Conservation (phyloP, 768 basidiomycete species). For the Dioszegia hungarica region DNA sequence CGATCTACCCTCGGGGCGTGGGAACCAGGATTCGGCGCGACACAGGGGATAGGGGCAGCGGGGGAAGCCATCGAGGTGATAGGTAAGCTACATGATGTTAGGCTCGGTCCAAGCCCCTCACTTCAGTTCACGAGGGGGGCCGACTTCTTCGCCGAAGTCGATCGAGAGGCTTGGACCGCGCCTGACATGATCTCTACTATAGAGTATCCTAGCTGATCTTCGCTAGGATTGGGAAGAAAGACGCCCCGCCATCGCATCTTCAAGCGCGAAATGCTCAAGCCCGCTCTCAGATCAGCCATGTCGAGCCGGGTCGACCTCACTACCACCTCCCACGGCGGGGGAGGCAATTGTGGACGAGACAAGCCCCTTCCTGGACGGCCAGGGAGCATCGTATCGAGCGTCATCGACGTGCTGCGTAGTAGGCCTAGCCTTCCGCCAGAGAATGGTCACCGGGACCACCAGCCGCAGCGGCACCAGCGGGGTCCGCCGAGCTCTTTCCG, state of each 20-base stretch:
- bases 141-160: too few species aligned
- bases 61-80: conserved; percentile 43
- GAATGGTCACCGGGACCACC: neutral
- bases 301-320: neutral
- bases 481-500: neutral
- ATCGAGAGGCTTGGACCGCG: too few species aligned
- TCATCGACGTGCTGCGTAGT: neutral
- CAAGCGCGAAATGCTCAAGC: conserved; percentile 27
- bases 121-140: too few species aligned
- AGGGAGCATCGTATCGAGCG: conserved; percentile 11
- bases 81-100: conserved; percentile 7
- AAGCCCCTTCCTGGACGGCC: conserved; percentile 37
- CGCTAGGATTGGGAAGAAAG: conserved; percentile 28
- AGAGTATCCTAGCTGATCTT: too few species aligned
- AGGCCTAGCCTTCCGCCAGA: conserved; percentile 2
- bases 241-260: conserved; percentile 36
- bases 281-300: conserved; percentile 18
- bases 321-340: too few species aligned
- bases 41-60: conserved; percentile 26
- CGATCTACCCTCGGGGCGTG: conserved; percentile 12
- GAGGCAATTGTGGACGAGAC: conserved; percentile 2
- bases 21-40: conserved; percentile 27
- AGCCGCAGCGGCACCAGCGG: neutral
- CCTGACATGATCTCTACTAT: too few species aligned
- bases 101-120: too few species aligned